These are phyloP conservation scores for Mycena haematopus DNA, from an alignment of 768 basidiomycete species.

Conservation along the genomic window DNA sequence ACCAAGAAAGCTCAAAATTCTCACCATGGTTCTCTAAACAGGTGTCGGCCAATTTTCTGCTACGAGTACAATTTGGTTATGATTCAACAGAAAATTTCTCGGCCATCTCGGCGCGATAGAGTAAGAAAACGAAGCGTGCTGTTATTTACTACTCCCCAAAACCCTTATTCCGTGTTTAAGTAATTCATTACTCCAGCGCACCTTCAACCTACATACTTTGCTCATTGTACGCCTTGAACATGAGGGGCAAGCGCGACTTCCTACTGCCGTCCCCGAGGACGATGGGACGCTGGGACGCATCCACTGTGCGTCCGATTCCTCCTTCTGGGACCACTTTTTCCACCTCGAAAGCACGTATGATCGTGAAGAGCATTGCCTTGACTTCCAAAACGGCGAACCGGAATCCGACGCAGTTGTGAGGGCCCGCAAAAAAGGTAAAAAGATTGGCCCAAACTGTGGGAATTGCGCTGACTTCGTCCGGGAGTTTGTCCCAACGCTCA, in stretches of 20 bases:
- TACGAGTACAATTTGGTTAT: too few species aligned
- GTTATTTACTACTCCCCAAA: background rate
- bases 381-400: conserved; percentile 70
- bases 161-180: background rate
- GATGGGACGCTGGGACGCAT: background rate
- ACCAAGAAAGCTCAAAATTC: too few species aligned
- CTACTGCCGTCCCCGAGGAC: background rate
- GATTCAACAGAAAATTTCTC: too few species aligned
- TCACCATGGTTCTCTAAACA: too few species aligned
- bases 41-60: too few species aligned
- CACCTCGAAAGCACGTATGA: conserved; percentile 55
- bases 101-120: too few species aligned
- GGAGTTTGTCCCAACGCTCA: conserved; percentile 63
- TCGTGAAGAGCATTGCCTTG: conserved; percentile 48
- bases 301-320: background rate
- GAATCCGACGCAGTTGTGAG: conserved; percentile 71
- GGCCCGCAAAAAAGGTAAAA: conserved; percentile 66
- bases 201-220: background rate
- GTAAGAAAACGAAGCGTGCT: too few species aligned
- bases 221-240: background rate
- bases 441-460: conserved; percentile 69
- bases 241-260: background rate
- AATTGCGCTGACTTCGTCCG: conserved; percentile 49
- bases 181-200: background rate
- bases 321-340: background rate